Base-by-base conservation (phyloP, 805 yeast species). In the Candida incommunis region DNA sequence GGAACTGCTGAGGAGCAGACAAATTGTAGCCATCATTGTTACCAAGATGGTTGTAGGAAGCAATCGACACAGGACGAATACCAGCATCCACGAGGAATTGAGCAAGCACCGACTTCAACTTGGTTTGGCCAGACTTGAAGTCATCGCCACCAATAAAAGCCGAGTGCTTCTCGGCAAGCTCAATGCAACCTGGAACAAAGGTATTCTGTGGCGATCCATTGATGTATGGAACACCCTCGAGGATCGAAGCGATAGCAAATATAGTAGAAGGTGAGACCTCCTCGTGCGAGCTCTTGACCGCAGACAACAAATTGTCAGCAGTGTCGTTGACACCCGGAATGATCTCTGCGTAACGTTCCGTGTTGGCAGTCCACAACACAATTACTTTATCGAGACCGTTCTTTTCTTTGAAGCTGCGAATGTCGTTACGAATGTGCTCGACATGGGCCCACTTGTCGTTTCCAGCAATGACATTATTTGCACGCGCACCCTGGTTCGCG, bases 131-230 rank as follows among this genome's bases (percentile, higher is more conserved):
- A 56, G 88, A 76, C 72, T 88, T 88, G 75, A 88, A 88, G 67
- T 88, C 97, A 65, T 88, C 97, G 56, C 97, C 97, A 46, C 95
- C 97, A 58, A 88, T 87, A 61, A 81, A 84, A 26, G 82, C 67
- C 51, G 74, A 66, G 63, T 84, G 61, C 56, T 72, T 60, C 65
- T 87, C 95, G 42, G 96, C 94, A 54, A 88, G 75, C 65, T 86
- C 87, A 59, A 90, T 74, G 50, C 82, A 83, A 53, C 97, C 97
- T 21, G 96, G 96, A 46, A 86, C 95, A 68, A 90, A 88, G 44
- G 96, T 90, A 71, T 88, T 88, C 69, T 88, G 97, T 44, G 97
- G 97, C 35, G 96, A 86, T 41, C 96, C 97, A 59, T 88, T 88
- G 65, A 88, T 85, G 69, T 86, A 88, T 45, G 96, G 94, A 48